Conservation (phyloP, 2,329 filamentous ascomycete species). For the Phyllosticta capitalensis region DNA sequence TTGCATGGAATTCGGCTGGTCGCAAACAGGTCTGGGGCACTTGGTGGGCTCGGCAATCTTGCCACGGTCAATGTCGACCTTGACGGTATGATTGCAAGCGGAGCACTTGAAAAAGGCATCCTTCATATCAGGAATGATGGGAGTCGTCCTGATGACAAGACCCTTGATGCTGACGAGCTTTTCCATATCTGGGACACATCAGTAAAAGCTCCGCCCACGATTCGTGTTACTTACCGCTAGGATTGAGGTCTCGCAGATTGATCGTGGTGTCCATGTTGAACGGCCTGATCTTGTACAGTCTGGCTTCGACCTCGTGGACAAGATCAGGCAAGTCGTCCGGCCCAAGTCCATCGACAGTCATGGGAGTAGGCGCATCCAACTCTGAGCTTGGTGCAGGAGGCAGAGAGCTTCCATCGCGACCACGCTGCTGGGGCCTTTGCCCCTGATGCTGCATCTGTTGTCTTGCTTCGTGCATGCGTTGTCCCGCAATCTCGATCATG, state of each 20-base stretch:
- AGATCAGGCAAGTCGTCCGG: conserved; percentile 55
- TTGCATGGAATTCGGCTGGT: conserved; percentile 90
- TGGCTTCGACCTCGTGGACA: conserved; percentile 66
- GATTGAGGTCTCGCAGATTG: conserved; percentile 90
- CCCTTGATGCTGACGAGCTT: conserved; percentile 93
- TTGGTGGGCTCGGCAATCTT: conserved; percentile 91
- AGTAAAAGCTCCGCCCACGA: conserved; percentile 18
- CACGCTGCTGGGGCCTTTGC: conserved; percentile 26
- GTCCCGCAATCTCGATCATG: conserved; percentile 80
- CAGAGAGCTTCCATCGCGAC: conserved; percentile 56
- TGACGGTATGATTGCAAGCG: conserved; percentile 82
- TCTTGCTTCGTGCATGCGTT: conserved; percentile 63
- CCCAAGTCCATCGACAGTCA: conserved; percentile 26
- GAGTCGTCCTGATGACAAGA: conserved; percentile 87
- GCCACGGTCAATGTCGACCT: conserved; percentile 86
- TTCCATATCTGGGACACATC: conserved; percentile 62
- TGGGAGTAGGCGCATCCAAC: conserved; percentile 34
- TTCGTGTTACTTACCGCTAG: conserved; percentile 51
- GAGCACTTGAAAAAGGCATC: conserved; percentile 96
- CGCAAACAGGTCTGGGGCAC: conserved; percentile 75
- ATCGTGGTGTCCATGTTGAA: conserved; percentile 80
- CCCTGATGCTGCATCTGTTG: conserved; percentile 43
- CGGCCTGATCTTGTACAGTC: conserved; percentile 75
- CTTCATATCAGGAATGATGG: conserved; percentile 98
- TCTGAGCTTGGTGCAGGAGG: conserved; percentile 75